Conservation (phyloP, 257 asterid genomes). For the Solanum ossicruentum region DNA sequence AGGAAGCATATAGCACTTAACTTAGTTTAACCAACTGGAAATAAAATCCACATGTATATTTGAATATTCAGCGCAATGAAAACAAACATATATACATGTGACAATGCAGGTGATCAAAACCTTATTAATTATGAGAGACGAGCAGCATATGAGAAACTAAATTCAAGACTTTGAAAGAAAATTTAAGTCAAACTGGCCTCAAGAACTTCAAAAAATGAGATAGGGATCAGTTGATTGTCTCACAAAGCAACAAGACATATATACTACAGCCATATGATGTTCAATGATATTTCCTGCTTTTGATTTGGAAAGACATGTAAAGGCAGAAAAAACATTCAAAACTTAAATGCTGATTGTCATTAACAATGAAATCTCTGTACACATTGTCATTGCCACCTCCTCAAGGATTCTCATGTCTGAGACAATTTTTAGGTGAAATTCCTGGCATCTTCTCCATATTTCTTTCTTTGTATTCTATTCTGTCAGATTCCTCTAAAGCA, state of each 20-base stretch:
- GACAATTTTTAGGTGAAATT: neutral
- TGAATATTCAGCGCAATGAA: neutral
- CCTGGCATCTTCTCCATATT: neutral
- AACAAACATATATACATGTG: neutral
- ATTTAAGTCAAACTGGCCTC: neutral
- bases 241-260: neutral
- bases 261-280: neutral
- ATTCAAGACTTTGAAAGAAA: neutral
- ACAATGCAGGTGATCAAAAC: neutral
- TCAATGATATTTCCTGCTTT: neutral
- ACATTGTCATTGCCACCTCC: neutral
- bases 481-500: neutral
- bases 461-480: neutral
- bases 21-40: neutral
- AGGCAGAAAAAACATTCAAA: neutral
- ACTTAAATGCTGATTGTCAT: neutral
- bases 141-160: neutral
- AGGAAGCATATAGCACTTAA: neutral
- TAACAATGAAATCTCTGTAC: neutral
- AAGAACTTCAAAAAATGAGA: neutral
- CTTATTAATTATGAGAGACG: neutral
- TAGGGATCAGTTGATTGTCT: neutral
- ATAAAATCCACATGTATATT: neutral
- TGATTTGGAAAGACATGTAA: neutral
- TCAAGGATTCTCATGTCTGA: neutral